phyloP scores from a whole-genome alignment of 2,329 filamentous ascomycete species.

The Diaporthe vexans region DNA sequence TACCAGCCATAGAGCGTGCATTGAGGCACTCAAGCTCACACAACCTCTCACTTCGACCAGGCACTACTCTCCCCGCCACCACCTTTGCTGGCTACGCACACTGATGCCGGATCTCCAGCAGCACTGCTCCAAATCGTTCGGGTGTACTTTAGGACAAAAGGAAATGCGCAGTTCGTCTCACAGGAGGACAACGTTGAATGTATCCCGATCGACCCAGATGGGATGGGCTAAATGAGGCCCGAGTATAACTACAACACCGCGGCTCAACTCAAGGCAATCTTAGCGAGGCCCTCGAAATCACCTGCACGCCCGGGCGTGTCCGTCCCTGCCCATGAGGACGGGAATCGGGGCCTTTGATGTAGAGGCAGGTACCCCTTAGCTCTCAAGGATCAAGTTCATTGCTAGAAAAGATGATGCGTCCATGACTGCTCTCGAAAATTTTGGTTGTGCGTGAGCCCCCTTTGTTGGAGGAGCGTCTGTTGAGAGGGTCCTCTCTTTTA shows the following conservation, averaged over 20 bases:
- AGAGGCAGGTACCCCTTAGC: not conserved
- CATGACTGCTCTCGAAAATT: not conserved
- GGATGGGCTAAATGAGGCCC: not conserved
- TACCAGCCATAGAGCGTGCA: not conserved
- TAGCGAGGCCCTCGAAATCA: not conserved
- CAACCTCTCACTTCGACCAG: too few species aligned
- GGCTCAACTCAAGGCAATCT: not conserved
- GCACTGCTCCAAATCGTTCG: not conserved
- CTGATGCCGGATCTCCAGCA: not conserved
- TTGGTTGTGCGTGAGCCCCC: not conserved
- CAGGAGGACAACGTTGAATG: not conserved
- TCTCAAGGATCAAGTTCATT: not conserved
- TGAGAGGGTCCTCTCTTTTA: not conserved
- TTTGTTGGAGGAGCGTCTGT: not conserved
- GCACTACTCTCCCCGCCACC: not conserved
- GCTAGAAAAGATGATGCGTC: too few species aligned
- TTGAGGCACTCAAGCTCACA: not conserved
- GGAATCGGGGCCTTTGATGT: not conserved
- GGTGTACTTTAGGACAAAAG: too few species aligned
- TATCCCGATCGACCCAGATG: not conserved
- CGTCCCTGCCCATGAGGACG: too few species aligned
- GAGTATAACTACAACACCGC: not conserved
- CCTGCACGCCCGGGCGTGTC: not conserved
- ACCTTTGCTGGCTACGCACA: not conserved
- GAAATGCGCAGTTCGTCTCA: too few species aligned